phyloP scores from a whole-genome alignment of 345 rosid species.

The Corchorus olitorius region DNA sequence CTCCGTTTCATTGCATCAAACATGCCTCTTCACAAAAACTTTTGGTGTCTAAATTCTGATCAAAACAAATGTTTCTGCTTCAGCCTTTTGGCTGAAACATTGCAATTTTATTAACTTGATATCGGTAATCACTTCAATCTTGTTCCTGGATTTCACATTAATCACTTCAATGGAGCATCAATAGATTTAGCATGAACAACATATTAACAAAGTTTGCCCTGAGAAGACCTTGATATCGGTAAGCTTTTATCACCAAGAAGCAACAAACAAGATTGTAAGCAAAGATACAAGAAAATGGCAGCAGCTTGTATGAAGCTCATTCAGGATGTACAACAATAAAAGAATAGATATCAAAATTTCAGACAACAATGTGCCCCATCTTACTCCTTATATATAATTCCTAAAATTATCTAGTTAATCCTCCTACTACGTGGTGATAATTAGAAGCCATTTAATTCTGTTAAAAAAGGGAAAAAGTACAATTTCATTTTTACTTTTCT shows the following conservation, averaged over 20 bases:
- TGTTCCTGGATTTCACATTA: neutral
- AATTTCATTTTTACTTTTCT: neutral
- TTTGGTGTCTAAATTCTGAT: neutral
- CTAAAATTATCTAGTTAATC: constrained; percentile 15
- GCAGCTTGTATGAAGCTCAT: constrained; percentile 21
- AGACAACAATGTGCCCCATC: constrained; percentile 1
- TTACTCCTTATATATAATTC: neutral
- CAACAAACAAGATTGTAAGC: neutral
- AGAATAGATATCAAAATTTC: constrained; percentile 28
- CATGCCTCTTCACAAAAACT: neutral
- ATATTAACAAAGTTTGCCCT: neutral
- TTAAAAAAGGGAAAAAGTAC: neutral
- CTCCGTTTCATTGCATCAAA: neutral
- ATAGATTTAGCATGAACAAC: neutral
- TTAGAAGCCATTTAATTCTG: constrained; percentile 5
- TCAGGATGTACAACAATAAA: constrained; percentile 33
- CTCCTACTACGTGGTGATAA: constrained; percentile 5
- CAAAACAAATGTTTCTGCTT: neutral
- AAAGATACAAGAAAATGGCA: neutral
- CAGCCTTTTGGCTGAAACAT: neutral
- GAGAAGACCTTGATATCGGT: neutral
- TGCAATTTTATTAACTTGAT: no score
- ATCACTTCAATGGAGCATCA: neutral
- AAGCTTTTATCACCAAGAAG: neutral
- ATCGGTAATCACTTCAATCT: no score